Conservation (phyloP, 805 yeast genomes). For the Yamadazyma sp. region DNA sequence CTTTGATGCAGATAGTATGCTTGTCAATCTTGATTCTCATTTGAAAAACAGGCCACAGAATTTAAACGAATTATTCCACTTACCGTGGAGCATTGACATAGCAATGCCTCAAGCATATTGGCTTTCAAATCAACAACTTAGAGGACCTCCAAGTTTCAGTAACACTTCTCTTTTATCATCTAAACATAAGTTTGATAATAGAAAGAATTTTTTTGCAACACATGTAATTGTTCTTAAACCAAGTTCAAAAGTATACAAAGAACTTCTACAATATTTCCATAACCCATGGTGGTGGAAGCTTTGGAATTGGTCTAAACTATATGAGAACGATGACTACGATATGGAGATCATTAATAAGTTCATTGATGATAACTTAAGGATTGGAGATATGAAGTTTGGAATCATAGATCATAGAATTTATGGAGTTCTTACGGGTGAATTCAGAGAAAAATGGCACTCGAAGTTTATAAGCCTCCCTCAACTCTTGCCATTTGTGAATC, state of each 20-base stretch:
- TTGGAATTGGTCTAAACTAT: slow-evolving; percentile 16
- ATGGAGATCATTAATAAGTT: slow-evolving; percentile 51
- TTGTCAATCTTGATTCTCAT: slow-evolving; percentile 15
- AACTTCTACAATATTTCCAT: slow-evolving; percentile 18
- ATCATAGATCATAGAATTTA: slow-evolving; percentile 52
- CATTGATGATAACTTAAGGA: slow-evolving; percentile 21
- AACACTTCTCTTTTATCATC: slow-evolving; percentile 17
- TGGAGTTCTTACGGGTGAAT: slow-evolving; percentile 52
- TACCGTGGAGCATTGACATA: slow-evolving; percentile 22
- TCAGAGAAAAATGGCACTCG: slow-evolving; percentile 34
- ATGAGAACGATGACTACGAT: slow-evolving; percentile 42
- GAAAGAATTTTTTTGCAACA: slow-evolving; percentile 33
- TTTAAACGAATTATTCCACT: slow-evolving; percentile 29
- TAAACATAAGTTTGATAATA: slow-evolving; percentile 25
- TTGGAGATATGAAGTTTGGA: slow-evolving; percentile 17
- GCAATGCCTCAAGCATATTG: slow-evolving; percentile 38
- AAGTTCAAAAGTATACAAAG: slow-evolving; percentile 21
- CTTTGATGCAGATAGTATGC: slow-evolving; percentile 56
- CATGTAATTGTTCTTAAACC: slow-evolving; percentile 65
- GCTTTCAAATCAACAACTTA: slow-evolving; percentile 18
- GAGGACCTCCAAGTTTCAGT: slow-evolving; percentile 13
- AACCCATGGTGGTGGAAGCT: slow-evolving; percentile 31
- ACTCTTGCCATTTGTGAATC: slow-evolving; percentile 30
- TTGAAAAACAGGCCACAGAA: slow-evolving; percentile 11
- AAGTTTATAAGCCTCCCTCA: slow-evolving; percentile 43